Conservation (phyloP, 768 basidiomycete genomes). For the Kwoniella sp. region DNA sequence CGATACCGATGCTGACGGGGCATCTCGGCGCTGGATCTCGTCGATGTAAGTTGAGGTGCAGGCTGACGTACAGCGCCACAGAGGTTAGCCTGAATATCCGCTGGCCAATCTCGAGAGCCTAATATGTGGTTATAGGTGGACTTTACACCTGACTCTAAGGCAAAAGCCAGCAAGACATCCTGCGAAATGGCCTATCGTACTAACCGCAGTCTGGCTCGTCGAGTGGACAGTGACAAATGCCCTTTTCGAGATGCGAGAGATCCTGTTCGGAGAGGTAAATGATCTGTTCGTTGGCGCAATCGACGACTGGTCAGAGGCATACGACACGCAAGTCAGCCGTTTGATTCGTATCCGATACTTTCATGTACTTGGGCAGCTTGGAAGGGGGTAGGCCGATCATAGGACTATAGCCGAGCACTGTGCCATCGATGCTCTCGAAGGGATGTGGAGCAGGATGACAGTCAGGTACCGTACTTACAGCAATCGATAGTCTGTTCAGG, state of each 20-base stretch:
- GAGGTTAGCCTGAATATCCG: no score
- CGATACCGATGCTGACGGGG: not conserved
- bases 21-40: not conserved
- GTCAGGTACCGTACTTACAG: not conserved
- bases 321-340: not conserved
- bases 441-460: no score
- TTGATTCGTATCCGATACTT: no score
- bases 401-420: no score
- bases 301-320: not conserved
- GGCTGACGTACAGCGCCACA: not conserved
- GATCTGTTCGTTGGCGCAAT: not conserved
- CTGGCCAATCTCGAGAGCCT: no score
- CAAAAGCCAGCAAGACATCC: no score
- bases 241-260: not conserved
- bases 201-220: slow-evolving; percentile 2
- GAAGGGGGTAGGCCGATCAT: no score
- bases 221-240: not conserved
- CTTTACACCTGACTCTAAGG: no score
- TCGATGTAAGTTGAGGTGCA: not conserved
- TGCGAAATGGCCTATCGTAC: no score
- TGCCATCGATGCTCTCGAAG: no score
- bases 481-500: not conserved
- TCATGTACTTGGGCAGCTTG: no score
- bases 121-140: no score
- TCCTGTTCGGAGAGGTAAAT: slow-evolving; percentile 1